Evolutionary conservation across 129 eudicot species (phyloP), one percentile per base, ranked within the genome.

Genomic region (Kitagawia praeruptora): DNA sequence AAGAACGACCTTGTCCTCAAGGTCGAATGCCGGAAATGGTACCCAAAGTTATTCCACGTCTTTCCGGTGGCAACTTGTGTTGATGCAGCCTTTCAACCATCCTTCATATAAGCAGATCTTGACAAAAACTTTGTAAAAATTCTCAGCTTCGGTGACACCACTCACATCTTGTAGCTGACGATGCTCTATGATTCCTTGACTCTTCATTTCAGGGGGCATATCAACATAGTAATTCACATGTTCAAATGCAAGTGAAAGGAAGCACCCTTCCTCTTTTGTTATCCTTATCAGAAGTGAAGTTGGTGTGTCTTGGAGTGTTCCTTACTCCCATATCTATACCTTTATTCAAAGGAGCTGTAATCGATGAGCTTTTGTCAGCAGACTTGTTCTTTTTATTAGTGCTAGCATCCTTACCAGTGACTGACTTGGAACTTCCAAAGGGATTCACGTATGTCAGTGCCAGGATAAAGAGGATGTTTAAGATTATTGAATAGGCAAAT

Each of bases 371-470:
- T 38, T 61, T 12, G n/a, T 70, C 46, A 41, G 77, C 5, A 39
- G 51, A 44, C 18, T 67, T 80, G 82, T 80, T 88, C 48, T 56
- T 80, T 73, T 80, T 84, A 75, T 82, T 77, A 41, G 46, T 80
- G 49, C 61, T 64, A 67, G 80, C 88, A 53, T 85, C 93, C 2
- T 80, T 83, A 25, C 82, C 77, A 10, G 67, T 73, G 63, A 80
- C 76, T 18, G 84, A 79, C 84, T 88, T 91, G 42, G 92, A 85
- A 76, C 86, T 91, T 76, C 85, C 83, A 18, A 85, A 69, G 73
- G 93, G 96, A 27, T 88, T 86, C 27, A 93, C 72, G 84, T 79
- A 93, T n/a, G 96, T 87, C 49, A 93, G 79, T 44, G 98, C 92
- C 44, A 81, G 76, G 79, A 93, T 87, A 78, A 90, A 93, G 76